Conservation (phyloP, 148 eudicot species). For the Dianthus caryophyllus region DNA sequence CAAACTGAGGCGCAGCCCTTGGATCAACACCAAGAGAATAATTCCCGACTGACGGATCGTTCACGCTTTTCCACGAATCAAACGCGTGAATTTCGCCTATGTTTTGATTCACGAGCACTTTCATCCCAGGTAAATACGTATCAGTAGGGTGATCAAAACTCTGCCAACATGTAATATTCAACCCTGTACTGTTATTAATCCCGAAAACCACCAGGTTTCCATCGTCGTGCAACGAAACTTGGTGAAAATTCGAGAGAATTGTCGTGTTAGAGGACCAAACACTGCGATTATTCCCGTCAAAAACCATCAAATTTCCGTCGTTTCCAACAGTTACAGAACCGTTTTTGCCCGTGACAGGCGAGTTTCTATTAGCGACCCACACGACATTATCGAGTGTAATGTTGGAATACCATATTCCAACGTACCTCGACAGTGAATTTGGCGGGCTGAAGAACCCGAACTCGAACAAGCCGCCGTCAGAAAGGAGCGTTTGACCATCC, state of each 20-base stretch:
- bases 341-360: constrained; percentile 29
- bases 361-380: constrained; percentile 76
- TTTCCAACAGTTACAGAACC: constrained; percentile 35
- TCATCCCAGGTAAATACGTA: constrained; percentile 53
- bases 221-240: constrained; percentile 28
- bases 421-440: constrained; percentile 50
- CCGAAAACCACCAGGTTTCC: constrained; percentile 36
- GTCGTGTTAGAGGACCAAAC: constrained; percentile 41
- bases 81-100: constrained; percentile 25
- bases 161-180: constrained; percentile 36
- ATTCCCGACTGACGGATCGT: constrained; percentile 51
- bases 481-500: constrained; percentile 47
- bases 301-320: constrained; percentile 38
- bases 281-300: constrained; percentile 20
- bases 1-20: constrained; percentile 47
- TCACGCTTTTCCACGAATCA: constrained; percentile 45
- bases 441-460: constrained; percentile 70
- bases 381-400: constrained; percentile 29
- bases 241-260: constrained; percentile 10
- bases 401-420: constrained; percentile 55
- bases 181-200: constrained; percentile 1
- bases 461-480: constrained; percentile 32
- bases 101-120: constrained; percentile 17
- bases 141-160: constrained; percentile 61
- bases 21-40: constrained; percentile 48